Percentiles rank a stretch among this genome's conserved stretches.
phyloP scores from a whole-genome alignment of 352 stramenopile species.

The Albugo candida region DNA sequence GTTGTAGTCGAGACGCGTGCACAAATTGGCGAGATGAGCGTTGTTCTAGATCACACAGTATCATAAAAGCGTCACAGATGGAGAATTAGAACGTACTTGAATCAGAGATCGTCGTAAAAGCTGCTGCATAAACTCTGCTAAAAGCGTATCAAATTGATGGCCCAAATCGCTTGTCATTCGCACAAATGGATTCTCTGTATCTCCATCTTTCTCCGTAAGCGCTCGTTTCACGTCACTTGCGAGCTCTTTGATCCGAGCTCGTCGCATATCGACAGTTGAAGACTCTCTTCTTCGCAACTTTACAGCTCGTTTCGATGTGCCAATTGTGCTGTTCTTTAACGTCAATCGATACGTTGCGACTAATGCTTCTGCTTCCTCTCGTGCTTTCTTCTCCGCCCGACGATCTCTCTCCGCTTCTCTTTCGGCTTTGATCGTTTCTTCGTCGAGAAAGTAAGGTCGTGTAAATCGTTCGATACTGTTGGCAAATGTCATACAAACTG shows the following conservation, averaged over 20 bases:
- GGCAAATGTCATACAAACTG: constrained; percentile 88
- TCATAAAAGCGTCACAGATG: neutral
- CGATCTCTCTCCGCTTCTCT: constrained; percentile 54
- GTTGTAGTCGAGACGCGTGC: constrained; percentile 60
- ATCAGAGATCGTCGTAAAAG: constrained; percentile 58
- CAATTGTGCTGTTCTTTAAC: neutral
- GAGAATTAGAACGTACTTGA: constrained; percentile 23
- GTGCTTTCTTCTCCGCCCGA: constrained; percentile 56
- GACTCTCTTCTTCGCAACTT: constrained; percentile 36
- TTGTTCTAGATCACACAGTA: constrained; percentile 13
- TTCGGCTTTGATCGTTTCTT: constrained; percentile 73
- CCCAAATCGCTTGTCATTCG: constrained; percentile 61
- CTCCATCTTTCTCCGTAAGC: constrained; percentile 38
- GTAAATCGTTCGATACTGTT: constrained; percentile 88
- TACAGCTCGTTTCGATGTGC: constrained; percentile 15
- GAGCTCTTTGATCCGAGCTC: constrained; percentile 58
- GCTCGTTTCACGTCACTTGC: constrained; percentile 58
- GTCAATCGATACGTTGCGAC: constrained; percentile 16
- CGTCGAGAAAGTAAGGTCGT: constrained; percentile 57
- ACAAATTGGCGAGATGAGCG: constrained; percentile 49
- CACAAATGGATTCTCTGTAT: constrained; percentile 55
- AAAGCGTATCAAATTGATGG: constrained; percentile 72
- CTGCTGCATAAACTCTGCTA: constrained; percentile 80
- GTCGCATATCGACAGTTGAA: constrained; percentile 58
- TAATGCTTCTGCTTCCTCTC: constrained; percentile 57